Percentiles rank a stretch among this genome's conserved stretches.
These are phyloP conservation scores for Firmiana major DNA, from an alignment of 345 rosid species.

Conservation along the genomic window DNA sequence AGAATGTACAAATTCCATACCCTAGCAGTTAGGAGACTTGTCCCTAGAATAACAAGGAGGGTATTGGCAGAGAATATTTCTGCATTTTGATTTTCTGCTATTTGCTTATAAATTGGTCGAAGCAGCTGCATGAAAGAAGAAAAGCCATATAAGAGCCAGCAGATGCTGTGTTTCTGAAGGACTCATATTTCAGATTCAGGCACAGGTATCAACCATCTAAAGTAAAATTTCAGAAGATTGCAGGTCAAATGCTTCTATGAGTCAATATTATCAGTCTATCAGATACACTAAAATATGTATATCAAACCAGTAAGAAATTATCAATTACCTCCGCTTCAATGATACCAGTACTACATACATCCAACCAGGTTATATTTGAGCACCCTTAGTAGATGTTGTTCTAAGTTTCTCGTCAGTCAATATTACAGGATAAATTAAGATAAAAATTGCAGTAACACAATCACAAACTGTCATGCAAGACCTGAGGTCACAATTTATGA, in stretches of 20 bases:
- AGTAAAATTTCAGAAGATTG: background rate
- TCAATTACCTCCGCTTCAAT: background rate
- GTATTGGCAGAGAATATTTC: conserved; percentile 99
- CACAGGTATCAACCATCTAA: background rate
- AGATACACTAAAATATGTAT: background rate
- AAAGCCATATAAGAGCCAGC: conserved; percentile 10
- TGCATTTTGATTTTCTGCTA: conserved; percentile 96
- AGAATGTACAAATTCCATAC: conserved; percentile 41
- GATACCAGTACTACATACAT: background rate
- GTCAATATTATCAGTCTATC: background rate
- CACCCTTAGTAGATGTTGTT: background rate
- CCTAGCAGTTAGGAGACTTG: conserved; percentile 99
- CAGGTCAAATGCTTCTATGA: background rate
- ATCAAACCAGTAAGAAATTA: conserved; percentile 1
- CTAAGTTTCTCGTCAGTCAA: conserved; percentile 13
- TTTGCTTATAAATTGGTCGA: conserved; percentile 94
- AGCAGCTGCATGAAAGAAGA: conserved; percentile 64
- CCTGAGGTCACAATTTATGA: conserved; percentile 3
- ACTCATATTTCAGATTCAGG: conserved; percentile 9
- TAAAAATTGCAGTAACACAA: conserved; percentile 3
- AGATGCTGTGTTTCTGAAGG: conserved; percentile 6
- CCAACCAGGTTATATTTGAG: background rate
- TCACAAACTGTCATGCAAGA: conserved; percentile 17
- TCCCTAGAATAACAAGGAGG: conserved; percentile 91
- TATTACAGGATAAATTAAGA: conserved; percentile 12